These are phyloP conservation scores for Alternaria incomplexa DNA, from an alignment of 2,329 filamentous ascomycete species.

Conservation along the genomic window DNA sequence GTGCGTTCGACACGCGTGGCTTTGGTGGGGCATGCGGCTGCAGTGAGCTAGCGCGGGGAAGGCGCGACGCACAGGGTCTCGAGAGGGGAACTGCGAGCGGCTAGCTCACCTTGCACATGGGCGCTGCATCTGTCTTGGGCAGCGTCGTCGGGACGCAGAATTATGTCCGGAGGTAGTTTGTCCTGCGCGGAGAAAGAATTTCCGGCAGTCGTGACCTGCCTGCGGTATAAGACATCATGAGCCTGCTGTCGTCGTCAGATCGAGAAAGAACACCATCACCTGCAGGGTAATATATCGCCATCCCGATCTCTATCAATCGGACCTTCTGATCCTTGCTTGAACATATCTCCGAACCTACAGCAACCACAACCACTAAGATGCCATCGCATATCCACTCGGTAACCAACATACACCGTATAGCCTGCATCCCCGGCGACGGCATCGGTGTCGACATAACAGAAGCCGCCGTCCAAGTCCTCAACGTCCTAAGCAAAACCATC, in stretches of 20 bases:
- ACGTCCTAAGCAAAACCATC: slow-evolving; percentile 52
- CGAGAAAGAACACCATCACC: neutral
- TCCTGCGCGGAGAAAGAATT: neutral
- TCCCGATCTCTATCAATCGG: neutral
- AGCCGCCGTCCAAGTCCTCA: slow-evolving; percentile 37
- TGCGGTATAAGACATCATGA: neutral
- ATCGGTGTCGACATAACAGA: slow-evolving; percentile 43
- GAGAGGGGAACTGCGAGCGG: slow-evolving; percentile 1
- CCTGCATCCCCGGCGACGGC: slow-evolving; percentile 42
- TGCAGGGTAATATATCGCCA: neutral
- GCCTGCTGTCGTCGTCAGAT: neutral
- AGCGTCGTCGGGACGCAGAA: neutral
- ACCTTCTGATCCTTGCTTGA: neutral
- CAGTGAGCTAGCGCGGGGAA: slow-evolving; percentile 26
- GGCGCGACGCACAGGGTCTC: slow-evolving; percentile 24
- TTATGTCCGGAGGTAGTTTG: neutral
- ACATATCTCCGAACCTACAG: neutral
- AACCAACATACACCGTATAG: slow-evolving; percentile 41
- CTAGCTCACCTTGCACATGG: neutral
- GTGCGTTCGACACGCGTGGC: slow-evolving; percentile 18
- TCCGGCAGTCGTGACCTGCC: neutral
- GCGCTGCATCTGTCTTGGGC: neutral
- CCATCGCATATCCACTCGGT: slow-evolving; percentile 28
- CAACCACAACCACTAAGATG: slow-evolving; percentile 22
- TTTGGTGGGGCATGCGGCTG: slow-evolving; percentile 18